Evolutionary conservation across 495 filamentous ascomycete genomes (phyloP), one percentile per base, ranked within the genome.

Genomic region (Bathelium albidoporum): DNA sequence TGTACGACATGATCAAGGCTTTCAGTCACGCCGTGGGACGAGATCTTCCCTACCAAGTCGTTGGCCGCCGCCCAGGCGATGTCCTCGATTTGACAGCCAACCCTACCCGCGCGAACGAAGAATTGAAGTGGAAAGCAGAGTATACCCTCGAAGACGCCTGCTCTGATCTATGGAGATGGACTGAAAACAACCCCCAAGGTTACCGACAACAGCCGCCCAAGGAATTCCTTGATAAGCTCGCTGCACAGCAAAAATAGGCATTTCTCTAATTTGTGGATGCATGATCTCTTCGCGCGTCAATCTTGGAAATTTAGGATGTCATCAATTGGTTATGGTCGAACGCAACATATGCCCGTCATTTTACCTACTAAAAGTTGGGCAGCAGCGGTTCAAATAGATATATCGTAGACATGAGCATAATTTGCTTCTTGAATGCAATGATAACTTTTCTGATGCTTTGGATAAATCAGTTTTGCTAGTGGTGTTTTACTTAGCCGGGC

Each of bases 1-100:
- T 98, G 36, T 93, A 90, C 75, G 91, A 98, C 71, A 98, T 98
- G 83, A 87, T 98, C 83, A 89, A 89, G 62, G 90, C 95, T 64
- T 98, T 98, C 80, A 89, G 85, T 72, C 76, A 82, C 39, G 89
- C 90, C 34, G 90, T 96, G 31, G 93, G 94, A 61, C 85, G 82
- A 44, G 84, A 93, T 62, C 80, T 97, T 24, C 84, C 89, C 32
- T 97, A 96, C 78, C 81, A 96, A 71, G 88, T 96, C 43, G 91
- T 87, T 10, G 85, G 81, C 26, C 83, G 95, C 67, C 83, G 94
- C 72, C 83, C 84, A 58, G 94, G 94, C 58, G 94, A 98, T 72
- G 94, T 98, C 28, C 77, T 98, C 52, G 89, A 98, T 79, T 83
- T 98, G 20, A 98, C 94, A 32, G 89, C 95, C 61, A 91, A 97